A percentile compares a stretch with the other conserved stretches of the same genome.
phyloP scores from a whole-genome alignment of 2,329 filamentous ascomycete species.

The Chaetomiaceae sp. region DNA sequence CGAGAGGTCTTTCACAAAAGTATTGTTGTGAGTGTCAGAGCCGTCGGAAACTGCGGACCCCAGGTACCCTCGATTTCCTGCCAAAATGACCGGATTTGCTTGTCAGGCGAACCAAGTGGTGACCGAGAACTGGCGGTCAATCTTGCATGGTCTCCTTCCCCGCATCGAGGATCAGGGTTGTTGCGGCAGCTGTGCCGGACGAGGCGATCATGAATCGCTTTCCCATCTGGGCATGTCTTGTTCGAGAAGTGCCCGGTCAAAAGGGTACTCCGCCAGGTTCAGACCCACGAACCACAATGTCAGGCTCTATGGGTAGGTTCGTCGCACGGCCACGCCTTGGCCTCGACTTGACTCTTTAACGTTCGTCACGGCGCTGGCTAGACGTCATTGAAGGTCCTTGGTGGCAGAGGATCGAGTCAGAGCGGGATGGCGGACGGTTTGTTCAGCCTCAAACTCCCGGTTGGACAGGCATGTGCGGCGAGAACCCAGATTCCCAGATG shows the following conservation, averaged over 20 bases:
- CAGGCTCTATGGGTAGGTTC: not conserved
- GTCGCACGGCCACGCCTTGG: not conserved
- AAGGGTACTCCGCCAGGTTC: not conserved
- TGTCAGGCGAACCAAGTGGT: not conserved
- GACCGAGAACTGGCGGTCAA: constrained; percentile 20
- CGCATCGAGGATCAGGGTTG: constrained; percentile 28
- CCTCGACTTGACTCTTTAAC: too few species aligned
- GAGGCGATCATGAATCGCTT: constrained; percentile 26
- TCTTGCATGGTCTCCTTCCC: constrained; percentile 26
- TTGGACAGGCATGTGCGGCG: too few species aligned
- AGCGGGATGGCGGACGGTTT: too few species aligned
- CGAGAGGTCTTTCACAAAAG: constrained; percentile 8
- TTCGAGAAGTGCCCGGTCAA: not conserved
- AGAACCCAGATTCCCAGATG: not conserved
- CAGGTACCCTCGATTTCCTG: not conserved
- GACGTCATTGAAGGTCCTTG: not conserved
- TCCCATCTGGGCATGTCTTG: constrained; percentile 8
- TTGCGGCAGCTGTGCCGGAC: constrained; percentile 16
- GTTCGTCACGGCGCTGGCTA: too few species aligned
- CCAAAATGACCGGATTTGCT: not conserved
- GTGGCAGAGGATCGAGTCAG: too few species aligned
- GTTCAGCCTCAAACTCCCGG: not conserved
- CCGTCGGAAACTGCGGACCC: not conserved
- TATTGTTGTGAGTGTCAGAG: constrained; percentile 12
- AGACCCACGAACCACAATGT: not conserved